phyloP scores from a whole-genome alignment of 441 rosid species.

The Mallotus japonicus region DNA sequence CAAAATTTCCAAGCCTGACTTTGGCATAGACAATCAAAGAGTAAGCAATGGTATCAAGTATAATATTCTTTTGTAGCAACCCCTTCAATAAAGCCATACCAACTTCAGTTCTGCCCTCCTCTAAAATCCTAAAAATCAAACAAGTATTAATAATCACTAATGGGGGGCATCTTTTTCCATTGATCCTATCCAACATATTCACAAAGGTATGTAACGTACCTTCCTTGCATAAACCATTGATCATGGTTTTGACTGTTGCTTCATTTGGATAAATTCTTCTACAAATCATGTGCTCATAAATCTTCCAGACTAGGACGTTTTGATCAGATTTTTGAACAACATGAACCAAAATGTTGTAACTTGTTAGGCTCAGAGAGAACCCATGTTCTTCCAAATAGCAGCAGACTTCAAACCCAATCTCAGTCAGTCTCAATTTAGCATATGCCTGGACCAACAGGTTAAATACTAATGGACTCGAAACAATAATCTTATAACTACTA shows the following conservation, averaged over 20 bases:
- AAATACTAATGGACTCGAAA: conserved; percentile 54
- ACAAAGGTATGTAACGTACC: conserved; percentile 52
- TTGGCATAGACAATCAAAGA: conserved; percentile 55
- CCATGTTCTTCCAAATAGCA: conserved; percentile 45
- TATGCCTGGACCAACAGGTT: conserved; percentile 65
- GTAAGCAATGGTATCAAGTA: conserved; percentile 61
- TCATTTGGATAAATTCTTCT: conserved; percentile 55
- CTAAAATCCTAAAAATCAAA: conserved; percentile 50
- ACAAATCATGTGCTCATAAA: conserved; percentile 61
- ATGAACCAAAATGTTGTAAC: conserved; percentile 54
- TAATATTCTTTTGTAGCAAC: conserved; percentile 65
- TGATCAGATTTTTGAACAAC: conserved; percentile 52
- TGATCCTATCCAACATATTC: conserved; percentile 54
- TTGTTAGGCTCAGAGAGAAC: conserved; percentile 49
- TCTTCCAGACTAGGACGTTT: conserved; percentile 51
- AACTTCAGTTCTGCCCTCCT: conserved; percentile 46
- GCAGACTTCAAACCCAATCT: conserved; percentile 54
- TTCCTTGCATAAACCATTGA: conserved; percentile 65
- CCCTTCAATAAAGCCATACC: conserved; percentile 57
- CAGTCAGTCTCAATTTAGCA: conserved; percentile 57
- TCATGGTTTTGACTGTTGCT: conserved; percentile 45
- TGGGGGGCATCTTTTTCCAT: conserved; percentile 65
- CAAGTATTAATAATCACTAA: conserved; percentile 55
- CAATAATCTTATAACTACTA: conserved; percentile 35
- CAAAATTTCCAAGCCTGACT: conserved; percentile 42